Conservation (phyloP, 345 rosid species). For the Clausena lansium region DNA sequence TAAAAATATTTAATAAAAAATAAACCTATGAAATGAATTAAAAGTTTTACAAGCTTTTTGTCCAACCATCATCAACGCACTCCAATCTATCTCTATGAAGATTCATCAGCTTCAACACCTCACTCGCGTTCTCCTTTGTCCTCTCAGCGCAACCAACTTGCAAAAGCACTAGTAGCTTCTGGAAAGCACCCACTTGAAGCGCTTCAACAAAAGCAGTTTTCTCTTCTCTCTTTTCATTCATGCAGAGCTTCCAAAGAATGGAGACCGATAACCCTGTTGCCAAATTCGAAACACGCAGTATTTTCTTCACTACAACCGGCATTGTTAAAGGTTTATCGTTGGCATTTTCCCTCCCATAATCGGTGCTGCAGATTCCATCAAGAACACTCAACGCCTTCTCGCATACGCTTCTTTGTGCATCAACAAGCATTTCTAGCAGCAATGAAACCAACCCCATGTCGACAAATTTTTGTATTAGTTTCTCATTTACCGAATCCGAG, state of each 20-base stretch:
- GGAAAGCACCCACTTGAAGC: slow-evolving; percentile 78
- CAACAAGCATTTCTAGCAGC: slow-evolving; percentile 54
- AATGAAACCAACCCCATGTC: slow-evolving; percentile 46
- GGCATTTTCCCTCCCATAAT: slow-evolving; percentile 45
- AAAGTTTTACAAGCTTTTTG: too few relatives aligned
- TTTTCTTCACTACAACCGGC: slow-evolving; percentile 73
- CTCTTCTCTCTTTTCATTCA: slow-evolving; percentile 31
- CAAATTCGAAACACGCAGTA: slow-evolving; percentile 62
- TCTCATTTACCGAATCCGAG: slow-evolving; percentile 21
- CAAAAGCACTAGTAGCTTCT: slow-evolving; percentile 69
- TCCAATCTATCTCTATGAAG: slow-evolving; percentile 49
- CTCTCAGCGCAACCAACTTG: slow-evolving; percentile 73
- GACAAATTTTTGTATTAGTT: slow-evolving; percentile 33
- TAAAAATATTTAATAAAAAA: too few relatives aligned
- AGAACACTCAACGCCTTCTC: slow-evolving; percentile 70
- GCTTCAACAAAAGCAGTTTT: slow-evolving; percentile 49
- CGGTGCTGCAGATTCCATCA: slow-evolving; percentile 41
- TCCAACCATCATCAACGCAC: slow-evolving; percentile 49
- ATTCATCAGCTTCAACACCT: slow-evolving; percentile 64
- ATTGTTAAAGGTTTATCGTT: slow-evolving; percentile 44
- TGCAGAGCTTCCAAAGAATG: slow-evolving; percentile 62
- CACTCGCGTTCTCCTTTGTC: slow-evolving; percentile 67
- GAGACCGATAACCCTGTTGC: slow-evolving; percentile 73
- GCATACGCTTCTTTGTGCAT: slow-evolving; percentile 51
- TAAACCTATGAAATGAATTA: too few relatives aligned